Evolutionary conservation across 2,329 filamentous ascomycete genomes (phyloP).

Genomic region (Ophiostoma populinum): DNA sequence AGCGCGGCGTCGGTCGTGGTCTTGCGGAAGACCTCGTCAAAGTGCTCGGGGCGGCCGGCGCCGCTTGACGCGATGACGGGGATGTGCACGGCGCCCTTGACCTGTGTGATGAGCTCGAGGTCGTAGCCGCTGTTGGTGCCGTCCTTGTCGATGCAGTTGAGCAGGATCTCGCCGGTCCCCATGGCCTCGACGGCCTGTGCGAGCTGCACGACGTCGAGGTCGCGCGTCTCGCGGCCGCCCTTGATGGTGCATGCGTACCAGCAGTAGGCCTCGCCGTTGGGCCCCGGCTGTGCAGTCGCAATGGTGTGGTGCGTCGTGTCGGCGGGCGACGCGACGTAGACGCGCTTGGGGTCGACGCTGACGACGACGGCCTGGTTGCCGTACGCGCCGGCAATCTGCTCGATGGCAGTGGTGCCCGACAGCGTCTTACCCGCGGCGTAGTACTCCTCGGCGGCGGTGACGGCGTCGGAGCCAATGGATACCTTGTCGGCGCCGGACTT

Average conservation of each 20-base stretch:
- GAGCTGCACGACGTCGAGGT: constrained; percentile 82
- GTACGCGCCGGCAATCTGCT: constrained; percentile 85
- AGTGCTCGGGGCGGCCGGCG: constrained; percentile 74
- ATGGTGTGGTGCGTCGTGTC: constrained; percentile 60
- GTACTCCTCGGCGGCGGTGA: constrained; percentile 83
- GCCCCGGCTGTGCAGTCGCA: constrained; percentile 50
- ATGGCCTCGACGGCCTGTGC: constrained; percentile 83
- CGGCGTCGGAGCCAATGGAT: constrained; percentile 88
- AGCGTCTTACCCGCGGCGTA: constrained; percentile 52
- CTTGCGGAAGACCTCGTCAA: constrained; percentile 73
- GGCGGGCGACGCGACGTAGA: constrained; percentile 61
- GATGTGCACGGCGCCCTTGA: constrained; percentile 75
- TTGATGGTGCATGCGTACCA: constrained; percentile 98
- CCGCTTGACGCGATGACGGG: constrained; percentile 92
- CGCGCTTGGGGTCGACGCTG: constrained; percentile 79
- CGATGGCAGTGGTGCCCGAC: constrained; percentile 75
- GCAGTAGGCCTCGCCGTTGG: constrained; percentile 62
- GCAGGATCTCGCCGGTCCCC: constrained; percentile 82
- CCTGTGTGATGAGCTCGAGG: constrained; percentile 72
- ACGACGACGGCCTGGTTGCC: constrained; percentile 95
- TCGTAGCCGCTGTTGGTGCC: constrained; percentile 92
- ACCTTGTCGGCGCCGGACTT: constrained; percentile 94
- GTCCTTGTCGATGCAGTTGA: constrained; percentile 97
- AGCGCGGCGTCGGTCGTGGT: constrained; percentile 83
- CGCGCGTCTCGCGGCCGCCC: constrained; percentile 83